Conservation (phyloP, 1,284 basidiomycete species). For the Peniophora sp. region DNA sequence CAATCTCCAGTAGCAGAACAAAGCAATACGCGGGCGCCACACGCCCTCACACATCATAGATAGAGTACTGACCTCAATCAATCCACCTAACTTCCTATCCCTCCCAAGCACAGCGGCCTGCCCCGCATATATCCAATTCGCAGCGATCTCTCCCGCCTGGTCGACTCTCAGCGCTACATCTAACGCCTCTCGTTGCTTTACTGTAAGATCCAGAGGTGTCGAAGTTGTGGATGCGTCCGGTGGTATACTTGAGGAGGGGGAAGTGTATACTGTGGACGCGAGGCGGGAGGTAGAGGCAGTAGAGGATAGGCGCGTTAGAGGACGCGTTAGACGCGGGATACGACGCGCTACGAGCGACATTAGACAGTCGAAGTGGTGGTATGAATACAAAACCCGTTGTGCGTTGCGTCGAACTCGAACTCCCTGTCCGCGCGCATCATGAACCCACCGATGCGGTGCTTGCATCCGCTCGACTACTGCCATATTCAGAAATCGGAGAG, state of each 20-base stretch:
- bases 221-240: conserved; percentile 31
- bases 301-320: too few species aligned
- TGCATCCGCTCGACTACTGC: too few species aligned
- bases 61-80: conserved; percentile 63
- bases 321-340: too few species aligned
- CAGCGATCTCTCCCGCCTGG: conserved; percentile 89
- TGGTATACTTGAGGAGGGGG: conserved; percentile 18
- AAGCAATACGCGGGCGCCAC: too few species aligned
- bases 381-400: too few species aligned
- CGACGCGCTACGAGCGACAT: too few species aligned
- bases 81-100: conserved; percentile 51
- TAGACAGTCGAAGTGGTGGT: too few species aligned
- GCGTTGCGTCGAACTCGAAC: too few species aligned
- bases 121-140: conserved; percentile 89
- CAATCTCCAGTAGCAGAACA: not conserved
- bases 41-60: not conserved
- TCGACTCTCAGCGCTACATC: conserved; percentile 76
- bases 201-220: conserved; percentile 41
- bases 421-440: too few species aligned
- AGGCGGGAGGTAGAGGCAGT: conserved; percentile 10
- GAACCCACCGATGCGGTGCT: too few species aligned
- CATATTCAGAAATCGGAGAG: not conserved
- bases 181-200: conserved; percentile 40
- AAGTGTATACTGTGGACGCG: conserved; percentile 25
- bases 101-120: conserved; percentile 67